Evolutionary conservation across 768 basidiomycete species (phyloP), one percentile per base, ranked within the genome.

Genomic region (Cyathus striatus): DNA sequence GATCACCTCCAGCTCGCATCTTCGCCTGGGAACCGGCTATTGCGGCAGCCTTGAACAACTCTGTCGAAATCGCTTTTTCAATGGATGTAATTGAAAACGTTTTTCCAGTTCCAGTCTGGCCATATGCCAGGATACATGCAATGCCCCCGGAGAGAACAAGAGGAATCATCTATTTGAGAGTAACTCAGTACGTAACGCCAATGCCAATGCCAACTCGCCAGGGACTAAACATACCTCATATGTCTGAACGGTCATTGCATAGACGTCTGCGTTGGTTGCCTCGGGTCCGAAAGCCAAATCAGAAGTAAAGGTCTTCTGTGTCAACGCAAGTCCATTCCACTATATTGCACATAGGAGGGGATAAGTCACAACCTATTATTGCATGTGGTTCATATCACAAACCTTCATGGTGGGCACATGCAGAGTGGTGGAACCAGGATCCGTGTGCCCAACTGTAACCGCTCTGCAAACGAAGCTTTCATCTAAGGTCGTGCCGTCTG

Each of bases 391-490:
- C 18, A 36, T 18, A 36, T 36, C 13, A 36, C 13, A 36, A 13
- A 36, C 35, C 35, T 36, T 36, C 35, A 36, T 36, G 9, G 35
- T 36, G 9, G 35, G 35, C 13, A 36, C 35, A 18, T 36, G 35
- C 20, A 18, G 9, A 10, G 20, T 18, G 9, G 35, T 36, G 17
- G 20, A 9, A 9, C 35, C 35, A 9, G 35, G 35, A 9, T 36
- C 18, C 20, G 13, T 12, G 20, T 18, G 9, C 35, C 9, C 17
- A 12, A 36, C 20, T 9, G 12, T 36, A 18, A 36, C 20, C 35
- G 13, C 35, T 9, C 13, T 14, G 17, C 35, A 36, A 13, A 36
- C 13, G 9, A 36, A 18, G 10, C 9, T 12, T 14, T 36, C 35
- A 36, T 12, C 10, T 18, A 18, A 13, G 13, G 9, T 36, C 12